These are phyloP conservation scores for Botrytis medusae DNA, from an alignment of 2,329 filamentous ascomycete genomes.

Conservation along the genomic window DNA sequence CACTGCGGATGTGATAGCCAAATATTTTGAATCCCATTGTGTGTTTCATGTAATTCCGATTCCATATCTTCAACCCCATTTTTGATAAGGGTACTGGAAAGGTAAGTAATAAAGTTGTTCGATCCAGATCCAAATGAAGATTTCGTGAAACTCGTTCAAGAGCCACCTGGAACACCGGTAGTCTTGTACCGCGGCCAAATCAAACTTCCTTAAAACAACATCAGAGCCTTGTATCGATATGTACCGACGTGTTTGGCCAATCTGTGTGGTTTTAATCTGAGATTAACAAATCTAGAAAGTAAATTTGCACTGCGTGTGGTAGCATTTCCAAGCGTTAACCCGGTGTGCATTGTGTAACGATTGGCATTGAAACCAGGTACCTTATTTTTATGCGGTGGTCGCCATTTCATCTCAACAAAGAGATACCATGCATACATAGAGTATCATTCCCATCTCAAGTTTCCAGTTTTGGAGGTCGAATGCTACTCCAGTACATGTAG, in stretches of 20 bases:
- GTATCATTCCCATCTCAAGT: neutral
- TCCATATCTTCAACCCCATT: neutral
- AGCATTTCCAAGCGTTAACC: neutral
- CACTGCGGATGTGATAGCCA: neutral
- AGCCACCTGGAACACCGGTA: neutral
- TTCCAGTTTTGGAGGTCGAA: neutral
- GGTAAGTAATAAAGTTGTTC: neutral
- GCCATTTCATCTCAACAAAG: neutral
- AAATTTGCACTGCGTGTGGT: no score
- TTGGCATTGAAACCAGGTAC: neutral
- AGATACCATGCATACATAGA: neutral
- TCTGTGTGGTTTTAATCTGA: neutral
- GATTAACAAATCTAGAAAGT: neutral
- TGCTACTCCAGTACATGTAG: neutral
- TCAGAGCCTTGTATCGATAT: neutral
- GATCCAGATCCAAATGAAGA: neutral
- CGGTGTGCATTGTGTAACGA: neutral
- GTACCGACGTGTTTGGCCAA: neutral
- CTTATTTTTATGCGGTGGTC: neutral
- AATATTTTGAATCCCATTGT: neutral
- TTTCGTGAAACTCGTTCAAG: neutral
- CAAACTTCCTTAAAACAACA: neutral
- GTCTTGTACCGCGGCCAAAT: neutral
- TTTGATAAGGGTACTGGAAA: neutral
- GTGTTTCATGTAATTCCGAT: neutral